These are phyloP conservation scores for Aspergillus brasiliensis DNA, from an alignment of 2,329 filamentous ascomycete genomes.

Conservation along the genomic window DNA sequence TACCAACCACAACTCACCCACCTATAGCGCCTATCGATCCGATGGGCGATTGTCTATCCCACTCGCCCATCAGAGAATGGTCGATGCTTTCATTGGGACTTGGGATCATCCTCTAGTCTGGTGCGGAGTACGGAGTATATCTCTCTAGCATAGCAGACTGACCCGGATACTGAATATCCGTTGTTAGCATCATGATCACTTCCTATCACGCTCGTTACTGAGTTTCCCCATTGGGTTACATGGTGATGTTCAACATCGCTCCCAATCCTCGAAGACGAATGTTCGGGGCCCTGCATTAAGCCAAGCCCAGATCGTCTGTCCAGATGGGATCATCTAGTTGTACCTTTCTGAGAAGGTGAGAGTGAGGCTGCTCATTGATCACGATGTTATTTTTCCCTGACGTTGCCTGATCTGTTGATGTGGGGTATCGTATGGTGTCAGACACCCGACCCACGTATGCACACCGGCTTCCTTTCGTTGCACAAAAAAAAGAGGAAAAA, in stretches of 20 bases:
- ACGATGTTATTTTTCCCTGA: neutral
- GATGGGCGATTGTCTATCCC: neutral
- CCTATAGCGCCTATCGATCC: neutral
- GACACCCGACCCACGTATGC: neutral
- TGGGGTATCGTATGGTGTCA: slow-evolving; percentile 10
- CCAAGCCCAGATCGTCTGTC: neutral
- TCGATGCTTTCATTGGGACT: neutral
- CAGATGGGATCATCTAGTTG: neutral
- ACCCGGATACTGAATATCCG: neutral
- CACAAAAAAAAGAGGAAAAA: neutral
- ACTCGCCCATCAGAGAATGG: neutral
- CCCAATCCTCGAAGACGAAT: neutral
- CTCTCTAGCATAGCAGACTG: slow-evolving; percentile 11
- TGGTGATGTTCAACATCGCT: neutral
- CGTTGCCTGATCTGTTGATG: slow-evolving; percentile 10
- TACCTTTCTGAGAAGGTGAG: neutral
- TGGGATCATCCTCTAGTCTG: neutral
- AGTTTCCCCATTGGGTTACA: neutral
- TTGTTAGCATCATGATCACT: neutral
- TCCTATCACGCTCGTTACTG: neutral
- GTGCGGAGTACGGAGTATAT: slow-evolving; percentile 11
- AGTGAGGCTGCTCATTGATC: neutral
- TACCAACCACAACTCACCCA: neutral
- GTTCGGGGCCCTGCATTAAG: slow-evolving; percentile 4
- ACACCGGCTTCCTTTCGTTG: neutral